Evolutionary conservation across 1,284 basidiomycete genomes (phyloP), one percentile per base, ranked within the genome.

Genomic region (Laetiporus sulphureus): DNA sequence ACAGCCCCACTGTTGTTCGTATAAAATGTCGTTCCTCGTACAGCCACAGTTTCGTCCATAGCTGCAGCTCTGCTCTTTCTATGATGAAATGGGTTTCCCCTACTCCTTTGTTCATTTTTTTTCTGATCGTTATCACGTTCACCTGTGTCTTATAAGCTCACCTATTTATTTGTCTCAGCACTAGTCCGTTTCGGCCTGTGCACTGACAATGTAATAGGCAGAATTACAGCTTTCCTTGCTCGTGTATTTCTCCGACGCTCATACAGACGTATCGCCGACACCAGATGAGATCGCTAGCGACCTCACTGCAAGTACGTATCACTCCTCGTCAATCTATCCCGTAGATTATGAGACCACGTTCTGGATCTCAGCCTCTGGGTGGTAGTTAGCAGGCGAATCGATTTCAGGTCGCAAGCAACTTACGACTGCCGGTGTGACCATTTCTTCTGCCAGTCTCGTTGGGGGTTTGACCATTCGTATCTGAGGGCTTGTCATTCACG

Each of bases 21-120:
- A 32, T 37, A 29, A 43, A 43, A 43, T 32, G 13, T 27, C 38
- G 12, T 29, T 27, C 31, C 16, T 21, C 25, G 29, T 33, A 22
- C 38, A 24, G 25, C 38, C 32, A 22, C 23, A 38, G 41, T 21
- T 32, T 4, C 20, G 25, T 30, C 22, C 32, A n/a, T 36, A 39
- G 25, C 13, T 27, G 25, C 25, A n/a, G n/a, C n/a, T n/a, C n/a
- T 45, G 42, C 33, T 45, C 35, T 24, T 36, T 36, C 27, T 29
- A n/a, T n/a, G 27, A 29, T 32, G 35, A 36, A 40, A 42, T 46
- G 36, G 39, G 27, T 38, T 40, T 16, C 24, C 16, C 18, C 13
- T 25, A 32, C 24, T 27, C 22, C 25, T 30, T 13, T 13, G 16
- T 15, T 20, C 25, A n/a, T 42, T 42, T 42, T 42, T 42, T 32